These are phyloP conservation scores for Microcyclospora pomicola DNA, from an alignment of 2,329 filamentous ascomycete species.

Conservation along the genomic window DNA sequence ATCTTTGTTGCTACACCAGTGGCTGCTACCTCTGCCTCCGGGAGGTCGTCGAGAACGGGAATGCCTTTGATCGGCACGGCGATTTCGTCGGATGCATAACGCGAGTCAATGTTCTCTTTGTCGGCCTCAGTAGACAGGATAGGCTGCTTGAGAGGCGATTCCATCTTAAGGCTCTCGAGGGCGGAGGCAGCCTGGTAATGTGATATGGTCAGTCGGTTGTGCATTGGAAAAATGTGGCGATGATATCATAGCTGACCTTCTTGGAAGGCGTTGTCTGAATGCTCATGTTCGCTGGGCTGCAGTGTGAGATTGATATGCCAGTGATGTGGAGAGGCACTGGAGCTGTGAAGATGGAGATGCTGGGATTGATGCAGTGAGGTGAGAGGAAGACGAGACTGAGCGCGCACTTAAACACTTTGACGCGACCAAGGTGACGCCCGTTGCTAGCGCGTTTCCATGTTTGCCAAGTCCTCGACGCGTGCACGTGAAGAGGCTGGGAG, in stretches of 20 bases:
- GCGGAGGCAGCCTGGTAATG: conserved; percentile 61
- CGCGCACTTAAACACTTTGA: too few relatives aligned
- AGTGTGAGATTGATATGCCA: too few relatives aligned
- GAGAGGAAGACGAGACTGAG: too few relatives aligned
- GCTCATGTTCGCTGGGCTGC: conserved; percentile 27
- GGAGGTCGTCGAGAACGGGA: conserved; percentile 28
- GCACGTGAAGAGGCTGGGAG: too few relatives aligned
- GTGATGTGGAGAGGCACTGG: too few relatives aligned
- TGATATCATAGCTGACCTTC: conserved; percentile 43
- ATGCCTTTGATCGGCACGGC: conserved; percentile 43
- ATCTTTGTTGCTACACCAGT: conserved; percentile 38
- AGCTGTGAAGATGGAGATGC: too few relatives aligned
- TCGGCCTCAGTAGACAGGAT: conserved; percentile 53
- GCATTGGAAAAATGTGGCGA: conserved; percentile 22
- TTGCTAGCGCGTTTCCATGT: too few relatives aligned
- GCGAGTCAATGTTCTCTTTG: conserved; percentile 64
- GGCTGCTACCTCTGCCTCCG: conserved; percentile 14
- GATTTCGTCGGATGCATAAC: conserved; percentile 36
- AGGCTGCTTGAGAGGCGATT: conserved; percentile 83
- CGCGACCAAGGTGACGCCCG: too few relatives aligned
- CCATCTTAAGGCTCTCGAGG: conserved; percentile 82
- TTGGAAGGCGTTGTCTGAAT: conserved; percentile 62
- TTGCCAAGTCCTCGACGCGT: too few relatives aligned
- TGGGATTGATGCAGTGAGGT: too few relatives aligned
- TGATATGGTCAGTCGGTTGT: conserved; percentile 25